Evolutionary conservation across 179 eudicot species (phyloP).

Genomic region (Heliamphora pulchella): DNA sequence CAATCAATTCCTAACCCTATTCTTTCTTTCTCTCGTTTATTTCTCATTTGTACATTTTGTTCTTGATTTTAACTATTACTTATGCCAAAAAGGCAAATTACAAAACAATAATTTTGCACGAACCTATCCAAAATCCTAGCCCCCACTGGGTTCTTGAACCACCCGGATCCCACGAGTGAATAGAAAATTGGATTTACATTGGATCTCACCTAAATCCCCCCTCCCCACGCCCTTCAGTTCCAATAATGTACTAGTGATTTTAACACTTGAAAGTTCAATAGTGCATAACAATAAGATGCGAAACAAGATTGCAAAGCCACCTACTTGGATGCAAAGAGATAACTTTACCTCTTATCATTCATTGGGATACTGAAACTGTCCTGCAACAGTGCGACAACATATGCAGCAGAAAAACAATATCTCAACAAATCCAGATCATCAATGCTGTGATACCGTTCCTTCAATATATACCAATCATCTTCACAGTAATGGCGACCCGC

Average conservation of each 20-base stretch:
- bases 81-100: no score
- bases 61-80: no score
- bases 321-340: neutral
- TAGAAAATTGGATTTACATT: no score
- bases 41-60: no score
- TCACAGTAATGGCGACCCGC: constrained; percentile 49
- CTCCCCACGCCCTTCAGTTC: no score
- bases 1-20: no score
- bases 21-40: no score
- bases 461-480: constrained; percentile 40
- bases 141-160: no score
- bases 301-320: neutral
- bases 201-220: no score
- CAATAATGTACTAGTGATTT: neutral
- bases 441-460: constrained; percentile 26
- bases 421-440: constrained; percentile 41
- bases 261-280: neutral
- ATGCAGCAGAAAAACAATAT: constrained; percentile 52
- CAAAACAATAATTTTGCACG: no score
- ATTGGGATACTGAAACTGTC: constrained; percentile 42
- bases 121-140: no score
- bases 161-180: no score
- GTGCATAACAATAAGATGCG: neutral
- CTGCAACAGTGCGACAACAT: constrained; percentile 50
- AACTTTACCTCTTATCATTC: constrained; percentile 37